Base-by-base conservation (phyloP, 1,284 basidiomycete genomes). In the Apiotrichum gamsii region DNA sequence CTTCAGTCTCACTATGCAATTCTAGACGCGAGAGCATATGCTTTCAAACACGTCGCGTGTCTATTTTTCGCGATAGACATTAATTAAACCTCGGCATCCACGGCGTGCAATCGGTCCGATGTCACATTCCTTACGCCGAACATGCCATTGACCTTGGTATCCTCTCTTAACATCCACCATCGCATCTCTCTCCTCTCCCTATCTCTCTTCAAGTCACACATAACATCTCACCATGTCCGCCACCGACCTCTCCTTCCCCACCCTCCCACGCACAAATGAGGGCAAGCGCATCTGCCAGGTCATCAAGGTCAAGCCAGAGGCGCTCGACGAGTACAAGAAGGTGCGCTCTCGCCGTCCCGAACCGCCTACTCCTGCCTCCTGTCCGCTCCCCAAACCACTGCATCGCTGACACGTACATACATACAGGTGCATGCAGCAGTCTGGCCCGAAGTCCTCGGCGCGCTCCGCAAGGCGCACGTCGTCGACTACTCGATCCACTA, bases 401-500 rank as follows among this genome's bases (percentile, higher is more conserved):
- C n/a, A n/a, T n/a, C n/a, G n/a, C 4, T 15, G 13, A 20, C 20
- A 41, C 24, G 13, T 8, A 19, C 30, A 25, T 29, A 2, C 20
- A 25, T 9, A 15, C 38, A 74, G 46, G 72, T 84, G 11, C 85
- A 89, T 56, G 76, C 77, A 0, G 73, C 73, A 5, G 82, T 83
- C 28, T 87, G 85, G 83, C 83, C 83, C 1, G 74, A 78, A 20
- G 84, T 87, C 5, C 79, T 87, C 25, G 79, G 76, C 13, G 78
- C 84, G 5, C 75, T 87, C 21, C 75, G 78, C 47, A 75, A 77
- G n/a, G 78, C 83, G 39, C 79, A 87, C 63, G 78, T 87, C 47
- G 74, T 75, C 33, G 85, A 88, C 69, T 88, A 87, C 64, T 84
- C 83, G 25, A 88, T 88, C 60, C 75, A 85, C 60, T 78, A 84